These are phyloP conservation scores for Filosporella fistucella DNA, from an alignment of 495 filamentous ascomycete genomes.

Conservation along the genomic window DNA sequence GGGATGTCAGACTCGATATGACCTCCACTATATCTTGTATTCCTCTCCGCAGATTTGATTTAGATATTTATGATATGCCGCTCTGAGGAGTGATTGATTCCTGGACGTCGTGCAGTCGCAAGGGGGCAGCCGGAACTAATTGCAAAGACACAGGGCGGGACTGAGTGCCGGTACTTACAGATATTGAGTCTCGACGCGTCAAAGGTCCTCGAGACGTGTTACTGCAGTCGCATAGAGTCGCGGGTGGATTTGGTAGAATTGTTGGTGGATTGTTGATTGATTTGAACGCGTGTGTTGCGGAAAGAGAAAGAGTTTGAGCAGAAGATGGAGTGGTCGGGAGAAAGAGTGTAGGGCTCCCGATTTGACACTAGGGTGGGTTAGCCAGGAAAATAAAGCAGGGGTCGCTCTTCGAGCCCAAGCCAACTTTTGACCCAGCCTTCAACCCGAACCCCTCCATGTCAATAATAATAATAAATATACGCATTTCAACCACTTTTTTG, in stretches of 20 bases:
- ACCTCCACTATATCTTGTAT: background rate
- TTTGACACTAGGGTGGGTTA: background rate
- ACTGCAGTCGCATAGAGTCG: slow-evolving; percentile 11
- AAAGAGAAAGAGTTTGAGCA: slow-evolving; percentile 31
- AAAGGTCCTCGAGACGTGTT: slow-evolving; percentile 5
- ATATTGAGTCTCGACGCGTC: slow-evolving; percentile 23
- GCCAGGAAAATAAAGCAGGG: background rate
- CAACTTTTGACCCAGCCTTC: background rate
- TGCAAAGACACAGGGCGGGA: slow-evolving; percentile 11
- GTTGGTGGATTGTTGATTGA: slow-evolving; percentile 8
- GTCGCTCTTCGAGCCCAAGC: background rate
- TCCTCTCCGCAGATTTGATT: background rate
- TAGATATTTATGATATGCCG: background rate
- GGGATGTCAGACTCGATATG: slow-evolving; percentile 13
- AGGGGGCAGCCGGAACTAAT: slow-evolving; percentile 8
- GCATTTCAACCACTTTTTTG: slow-evolving; percentile 19
- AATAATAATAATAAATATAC: background rate
- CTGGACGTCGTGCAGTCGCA: background rate
- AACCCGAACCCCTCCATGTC: background rate
- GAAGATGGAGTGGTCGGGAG: slow-evolving; percentile 61
- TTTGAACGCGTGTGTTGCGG: slow-evolving; percentile 12
- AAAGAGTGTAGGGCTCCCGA: no score
- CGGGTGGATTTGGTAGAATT: slow-evolving; percentile 5
- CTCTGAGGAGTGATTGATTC: background rate
- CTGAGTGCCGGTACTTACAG: slow-evolving; percentile 14